Conservation (phyloP, 2,329 filamentous ascomycete genomes). For the Cladobotryum protrusum region DNA sequence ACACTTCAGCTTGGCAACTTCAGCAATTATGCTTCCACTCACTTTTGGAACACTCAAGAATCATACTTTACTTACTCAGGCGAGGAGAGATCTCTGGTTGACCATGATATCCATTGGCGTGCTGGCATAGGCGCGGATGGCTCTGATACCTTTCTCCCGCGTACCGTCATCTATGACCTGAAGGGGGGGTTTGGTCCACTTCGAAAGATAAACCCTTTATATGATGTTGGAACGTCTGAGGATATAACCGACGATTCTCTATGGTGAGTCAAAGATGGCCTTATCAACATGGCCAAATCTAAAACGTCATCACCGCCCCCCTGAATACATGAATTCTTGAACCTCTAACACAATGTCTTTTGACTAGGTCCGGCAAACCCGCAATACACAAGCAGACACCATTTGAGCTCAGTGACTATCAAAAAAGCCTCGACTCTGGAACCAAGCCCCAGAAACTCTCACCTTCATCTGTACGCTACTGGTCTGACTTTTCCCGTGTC, state of each 20-base stretch:
- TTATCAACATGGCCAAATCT: neutral
- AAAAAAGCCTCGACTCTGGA: conserved; percentile 70
- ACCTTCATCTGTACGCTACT: conserved; percentile 74
- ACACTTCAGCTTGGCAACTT: conserved; percentile 89
- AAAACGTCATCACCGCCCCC: neutral
- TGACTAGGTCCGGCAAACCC: conserved; percentile 56
- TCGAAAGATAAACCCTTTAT: conserved; percentile 80
- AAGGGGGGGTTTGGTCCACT: conserved; percentile 90
- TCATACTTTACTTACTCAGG: conserved; percentile 88
- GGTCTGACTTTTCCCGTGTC: conserved; percentile 92
- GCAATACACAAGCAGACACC: conserved; percentile 61
- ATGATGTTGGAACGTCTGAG: conserved; percentile 47
- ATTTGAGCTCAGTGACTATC: conserved; percentile 69
- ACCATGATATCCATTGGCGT: conserved; percentile 73
- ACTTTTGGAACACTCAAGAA: conserved; percentile 99
- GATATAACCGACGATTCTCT: conserved; percentile 26
- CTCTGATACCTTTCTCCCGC: conserved; percentile 83
- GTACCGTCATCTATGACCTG: conserved; percentile 88
- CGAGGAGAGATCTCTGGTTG: conserved; percentile 26
- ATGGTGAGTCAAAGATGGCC: conserved; percentile 24
- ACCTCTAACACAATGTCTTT: neutral
- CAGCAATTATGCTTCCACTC: conserved; percentile 87
- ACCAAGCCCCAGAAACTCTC: conserved; percentile 59
- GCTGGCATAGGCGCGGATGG: conserved; percentile 77
- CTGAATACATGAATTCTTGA: neutral